Evolutionary conservation across 163 green algal genomes (phyloP).

Genomic region (Chlorella variabilis): DNA sequence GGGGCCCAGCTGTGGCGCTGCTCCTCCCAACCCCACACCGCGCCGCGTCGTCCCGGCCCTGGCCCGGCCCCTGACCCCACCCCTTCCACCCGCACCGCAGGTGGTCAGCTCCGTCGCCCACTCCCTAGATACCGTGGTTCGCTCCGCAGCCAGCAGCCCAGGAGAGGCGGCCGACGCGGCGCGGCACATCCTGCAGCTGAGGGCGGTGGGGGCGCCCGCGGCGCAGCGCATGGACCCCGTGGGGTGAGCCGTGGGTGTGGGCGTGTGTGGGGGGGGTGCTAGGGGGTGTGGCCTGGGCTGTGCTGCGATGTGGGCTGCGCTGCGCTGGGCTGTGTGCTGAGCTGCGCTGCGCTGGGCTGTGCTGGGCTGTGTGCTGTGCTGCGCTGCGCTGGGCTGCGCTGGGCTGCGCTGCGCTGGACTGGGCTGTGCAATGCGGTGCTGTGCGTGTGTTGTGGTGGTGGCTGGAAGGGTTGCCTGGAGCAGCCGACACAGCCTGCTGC

Average conservation of each 20-base stretch:
- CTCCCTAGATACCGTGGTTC: slow-evolving; percentile 46
- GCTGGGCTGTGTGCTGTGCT: background rate
- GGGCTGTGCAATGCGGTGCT: no score
- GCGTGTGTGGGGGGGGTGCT: no score
- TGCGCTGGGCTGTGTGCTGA: no score
- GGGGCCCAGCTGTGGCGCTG: background rate
- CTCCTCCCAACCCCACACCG: background rate
- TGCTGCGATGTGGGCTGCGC: no score
- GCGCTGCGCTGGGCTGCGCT: no score
- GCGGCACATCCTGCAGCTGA: slow-evolving; percentile 55
- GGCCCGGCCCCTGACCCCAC: background rate
- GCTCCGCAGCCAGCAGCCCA: slow-evolving; percentile 23
- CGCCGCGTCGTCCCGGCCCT: background rate
- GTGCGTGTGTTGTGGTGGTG: no score
- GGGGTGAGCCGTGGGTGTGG: background rate
- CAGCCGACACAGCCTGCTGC: no score
- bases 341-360: background rate
- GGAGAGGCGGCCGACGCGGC: slow-evolving; percentile 46
- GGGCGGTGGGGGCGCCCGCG: slow-evolving; percentile 51
- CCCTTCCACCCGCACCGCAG: slow-evolving; percentile 1
- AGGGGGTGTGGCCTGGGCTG: no score
- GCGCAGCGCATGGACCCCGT: slow-evolving; percentile 51
- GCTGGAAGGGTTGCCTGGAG: no score
- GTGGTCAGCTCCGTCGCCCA: slow-evolving; percentile 50
- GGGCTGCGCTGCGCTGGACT: no score